Base-by-base conservation (phyloP, 805 yeast genomes). In the Pichia californica region DNA sequence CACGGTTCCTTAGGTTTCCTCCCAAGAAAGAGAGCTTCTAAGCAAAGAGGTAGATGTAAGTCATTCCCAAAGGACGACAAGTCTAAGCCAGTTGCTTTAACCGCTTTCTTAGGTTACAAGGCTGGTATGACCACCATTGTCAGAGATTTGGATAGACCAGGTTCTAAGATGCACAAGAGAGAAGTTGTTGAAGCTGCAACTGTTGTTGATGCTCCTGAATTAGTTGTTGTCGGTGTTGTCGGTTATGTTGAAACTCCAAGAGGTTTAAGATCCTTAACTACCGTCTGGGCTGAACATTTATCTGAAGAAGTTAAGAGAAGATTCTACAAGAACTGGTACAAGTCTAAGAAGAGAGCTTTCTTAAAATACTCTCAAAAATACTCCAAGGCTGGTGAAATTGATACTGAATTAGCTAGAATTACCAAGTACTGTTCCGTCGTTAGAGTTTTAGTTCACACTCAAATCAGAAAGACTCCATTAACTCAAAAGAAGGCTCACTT, bases 271-370 rank as follows among this genome's bases (percentile, higher is more conserved):
- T 88, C 99, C 55, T 83, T 93, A 74, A 88, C 98, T 74, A 93
- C 99, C 68, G 99, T 93, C 71, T 93, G 99, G 99, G 99, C 99
- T 68, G 98, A 93, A 82, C 99, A 93, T 79, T 82, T 93, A 70
- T 85, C 96, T 67, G 99, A 93, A 71, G 99, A 93, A 77, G 81
- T 93, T 75, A 91, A 83, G 86, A 88, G 99, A 83, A 88, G 97
- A 81, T 93, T 93, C 96, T 93, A 93, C 96, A 93, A 89, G 88
- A 93, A 91, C 96, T 93, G 99, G 99, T 93, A 87, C 96, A 89
- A 89, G 83, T 83, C 96, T 63, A 93, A 93, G 91, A 93, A 93
- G 96, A 89, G 89, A 91, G 99, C 99, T 68, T 93, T 93, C 94
- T 86, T 98, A 86, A 89, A 91, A 79, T 93, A 93, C 88, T 84